A percentile compares a stretch with the other conserved stretches of the same genome.
These are phyloP conservation scores for Collariella sp. DNA, from an alignment of 495 filamentous ascomycete species.

Conservation along the genomic window DNA sequence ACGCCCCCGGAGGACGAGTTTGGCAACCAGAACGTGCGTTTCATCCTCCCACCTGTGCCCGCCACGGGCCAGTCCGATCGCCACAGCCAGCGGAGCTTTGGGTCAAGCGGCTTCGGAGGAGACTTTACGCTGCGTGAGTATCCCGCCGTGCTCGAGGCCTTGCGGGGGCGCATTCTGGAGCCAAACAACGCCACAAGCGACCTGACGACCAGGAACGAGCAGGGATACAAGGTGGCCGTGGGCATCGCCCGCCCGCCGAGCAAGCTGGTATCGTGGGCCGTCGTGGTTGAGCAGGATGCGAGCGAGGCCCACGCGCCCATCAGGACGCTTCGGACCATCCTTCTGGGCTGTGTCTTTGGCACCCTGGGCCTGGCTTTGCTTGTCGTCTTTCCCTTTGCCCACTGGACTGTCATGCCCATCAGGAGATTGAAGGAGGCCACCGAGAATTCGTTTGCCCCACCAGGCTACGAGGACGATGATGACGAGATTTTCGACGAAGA, in stretches of 20 bases:
- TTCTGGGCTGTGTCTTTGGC: conserved; percentile 77
- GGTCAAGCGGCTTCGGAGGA: conserved; percentile 30
- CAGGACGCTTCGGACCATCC: conserved; percentile 58
- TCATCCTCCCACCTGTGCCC: conserved; percentile 39
- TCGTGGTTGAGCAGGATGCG: conserved; percentile 69
- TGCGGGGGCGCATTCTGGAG: conserved; percentile 34
- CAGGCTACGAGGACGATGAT: conserved; percentile 45
- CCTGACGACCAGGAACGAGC: conserved; percentile 63
- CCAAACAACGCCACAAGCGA: conserved; percentile 54
- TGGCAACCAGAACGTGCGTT: conserved; percentile 32
- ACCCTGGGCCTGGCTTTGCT: conserved; percentile 62
- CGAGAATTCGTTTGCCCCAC: conserved; percentile 61
- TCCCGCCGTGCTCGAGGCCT: conserved; percentile 47
- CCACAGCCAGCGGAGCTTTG: conserved; percentile 40
- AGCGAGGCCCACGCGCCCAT: conserved; percentile 71
- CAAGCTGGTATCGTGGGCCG: conserved; percentile 64
- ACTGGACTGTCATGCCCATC: conserved; percentile 72
- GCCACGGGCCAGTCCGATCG: conserved; percentile 32
- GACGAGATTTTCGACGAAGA: conserved; percentile 35
- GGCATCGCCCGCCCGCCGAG: conserved; percentile 61
- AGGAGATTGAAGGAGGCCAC: conserved; percentile 68
- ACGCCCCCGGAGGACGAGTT: conserved; percentile 28
- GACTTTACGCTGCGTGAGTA: conserved; percentile 53
- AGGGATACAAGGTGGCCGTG: conserved; percentile 54
- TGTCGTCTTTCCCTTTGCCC: conserved; percentile 65